Conservation (phyloP, 495 filamentous ascomycete species). For the Hyaloscypha finlandica region DNA sequence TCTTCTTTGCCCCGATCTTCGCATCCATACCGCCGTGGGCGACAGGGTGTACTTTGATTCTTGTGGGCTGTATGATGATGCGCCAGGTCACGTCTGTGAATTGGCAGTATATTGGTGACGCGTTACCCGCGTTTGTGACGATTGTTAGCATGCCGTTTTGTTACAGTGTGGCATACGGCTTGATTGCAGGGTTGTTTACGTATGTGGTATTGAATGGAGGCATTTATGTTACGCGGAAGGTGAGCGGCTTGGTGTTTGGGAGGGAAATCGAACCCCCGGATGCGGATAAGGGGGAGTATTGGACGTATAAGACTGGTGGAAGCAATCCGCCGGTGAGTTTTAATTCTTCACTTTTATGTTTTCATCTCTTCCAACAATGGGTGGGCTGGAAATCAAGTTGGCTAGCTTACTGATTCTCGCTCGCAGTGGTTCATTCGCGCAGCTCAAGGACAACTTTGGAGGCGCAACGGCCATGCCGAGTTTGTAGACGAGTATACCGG, state of each 20-base stretch:
- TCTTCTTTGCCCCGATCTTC: conserved; percentile 84
- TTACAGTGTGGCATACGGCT: conserved; percentile 76
- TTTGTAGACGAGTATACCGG: background rate
- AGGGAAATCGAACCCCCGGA: conserved; percentile 66
- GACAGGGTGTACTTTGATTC: conserved; percentile 75
- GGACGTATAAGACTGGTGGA: conserved; percentile 60
- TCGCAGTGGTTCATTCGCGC: background rate
- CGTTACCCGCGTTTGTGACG: conserved; percentile 78
- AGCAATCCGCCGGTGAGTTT: background rate
- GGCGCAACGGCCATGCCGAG: background rate
- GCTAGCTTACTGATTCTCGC: background rate
- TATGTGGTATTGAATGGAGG: conserved; percentile 68
- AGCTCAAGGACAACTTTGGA: background rate
- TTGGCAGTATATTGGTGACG: conserved; percentile 63
- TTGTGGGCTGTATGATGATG: conserved; percentile 64
- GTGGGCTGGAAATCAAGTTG: too few relatives aligned
- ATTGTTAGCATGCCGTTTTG: conserved; percentile 81
- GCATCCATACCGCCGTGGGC: conserved; percentile 85
- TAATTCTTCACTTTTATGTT: background rate
- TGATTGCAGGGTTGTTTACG: conserved; percentile 76
- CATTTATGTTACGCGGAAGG: conserved; percentile 60
- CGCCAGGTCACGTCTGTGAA: conserved; percentile 55
- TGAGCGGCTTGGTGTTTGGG: conserved; percentile 46
- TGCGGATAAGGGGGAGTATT: conserved; percentile 72
- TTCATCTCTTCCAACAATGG: too few relatives aligned